phyloP scores from a whole-genome alignment of 371 early-diverging fungal species.

The Mortierella sp. region DNA sequence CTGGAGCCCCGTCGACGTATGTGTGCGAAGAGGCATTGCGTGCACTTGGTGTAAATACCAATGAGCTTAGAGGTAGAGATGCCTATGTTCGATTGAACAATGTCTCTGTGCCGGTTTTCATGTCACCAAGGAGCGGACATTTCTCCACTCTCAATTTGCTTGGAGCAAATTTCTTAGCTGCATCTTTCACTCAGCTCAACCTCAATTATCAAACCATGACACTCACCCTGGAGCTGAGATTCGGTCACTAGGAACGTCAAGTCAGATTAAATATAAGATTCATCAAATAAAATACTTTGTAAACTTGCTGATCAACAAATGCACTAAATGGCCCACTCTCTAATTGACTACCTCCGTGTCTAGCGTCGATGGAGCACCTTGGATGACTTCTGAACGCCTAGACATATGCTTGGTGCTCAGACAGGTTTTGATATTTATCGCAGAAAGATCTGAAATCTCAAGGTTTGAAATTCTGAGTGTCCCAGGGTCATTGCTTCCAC shows the following conservation, averaged over 20 bases:
- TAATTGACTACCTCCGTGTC: too few species aligned
- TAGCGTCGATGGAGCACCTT: too few species aligned
- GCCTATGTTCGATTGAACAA: neutral
- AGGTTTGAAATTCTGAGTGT: too few species aligned
- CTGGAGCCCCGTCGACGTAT: neutral
- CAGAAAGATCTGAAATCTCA: too few species aligned
- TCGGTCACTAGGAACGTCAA: neutral
- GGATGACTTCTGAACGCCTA: too few species aligned
- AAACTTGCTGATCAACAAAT: too few species aligned
- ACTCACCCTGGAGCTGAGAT: neutral
- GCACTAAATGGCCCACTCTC: too few species aligned
- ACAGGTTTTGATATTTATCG: too few species aligned
- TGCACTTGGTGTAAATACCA: slow-evolving; percentile 1
- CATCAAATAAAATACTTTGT: neutral
- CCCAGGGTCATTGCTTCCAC: too few species aligned
- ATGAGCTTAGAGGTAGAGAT: neutral
- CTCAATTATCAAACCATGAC: neutral
- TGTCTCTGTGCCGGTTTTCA: neutral
- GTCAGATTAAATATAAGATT: neutral
- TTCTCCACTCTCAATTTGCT: neutral
- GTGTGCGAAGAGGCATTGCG: neutral
- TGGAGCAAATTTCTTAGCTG: neutral
- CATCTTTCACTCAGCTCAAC: neutral
- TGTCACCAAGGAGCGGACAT: neutral
- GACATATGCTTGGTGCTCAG: too few species aligned